A percentile compares a stretch with the other conserved stretches of the same genome.
phyloP scores from a whole-genome alignment of 2,329 filamentous ascomycete genomes.

The Grosmannia serpens region DNA sequence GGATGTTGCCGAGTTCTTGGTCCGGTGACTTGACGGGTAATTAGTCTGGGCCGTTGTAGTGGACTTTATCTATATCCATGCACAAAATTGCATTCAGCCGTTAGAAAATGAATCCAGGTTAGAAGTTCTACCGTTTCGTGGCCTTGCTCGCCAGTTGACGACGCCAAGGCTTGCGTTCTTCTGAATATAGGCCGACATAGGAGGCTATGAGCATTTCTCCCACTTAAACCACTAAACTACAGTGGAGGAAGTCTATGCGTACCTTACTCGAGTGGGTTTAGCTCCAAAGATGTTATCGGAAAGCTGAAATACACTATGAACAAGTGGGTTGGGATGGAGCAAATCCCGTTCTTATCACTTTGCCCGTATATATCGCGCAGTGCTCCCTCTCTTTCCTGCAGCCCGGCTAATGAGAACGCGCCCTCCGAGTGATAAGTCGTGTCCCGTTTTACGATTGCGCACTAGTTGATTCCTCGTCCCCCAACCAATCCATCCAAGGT shows the following conservation, averaged over 20 bases:
- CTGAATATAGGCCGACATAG: neutral
- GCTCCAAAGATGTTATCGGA: neutral
- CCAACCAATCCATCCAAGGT: neutral
- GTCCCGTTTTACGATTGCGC: neutral
- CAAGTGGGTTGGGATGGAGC: neutral
- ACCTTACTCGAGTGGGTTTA: neutral
- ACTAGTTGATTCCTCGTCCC: neutral
- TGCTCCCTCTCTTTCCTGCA: neutral
- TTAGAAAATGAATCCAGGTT: too few species aligned
- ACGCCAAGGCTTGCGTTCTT: neutral
- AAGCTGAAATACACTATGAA: neutral
- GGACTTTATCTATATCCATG: neutral
- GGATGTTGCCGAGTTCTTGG: slow-evolving; percentile 2
- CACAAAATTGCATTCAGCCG: too few species aligned
- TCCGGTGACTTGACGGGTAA: neutral
- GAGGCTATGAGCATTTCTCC: too few species aligned
- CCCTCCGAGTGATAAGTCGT: neutral
- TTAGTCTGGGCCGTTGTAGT: neutral
- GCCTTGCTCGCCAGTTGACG: too few species aligned
- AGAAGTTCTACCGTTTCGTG: too few species aligned
- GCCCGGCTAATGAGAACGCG: neutral
- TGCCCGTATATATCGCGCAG: neutral
- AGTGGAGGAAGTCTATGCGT: neutral
- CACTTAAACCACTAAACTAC: neutral
- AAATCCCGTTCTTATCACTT: neutral